Base-by-base conservation (phyloP, 306 rosid genomes). In the Pueraria montana region DNA sequence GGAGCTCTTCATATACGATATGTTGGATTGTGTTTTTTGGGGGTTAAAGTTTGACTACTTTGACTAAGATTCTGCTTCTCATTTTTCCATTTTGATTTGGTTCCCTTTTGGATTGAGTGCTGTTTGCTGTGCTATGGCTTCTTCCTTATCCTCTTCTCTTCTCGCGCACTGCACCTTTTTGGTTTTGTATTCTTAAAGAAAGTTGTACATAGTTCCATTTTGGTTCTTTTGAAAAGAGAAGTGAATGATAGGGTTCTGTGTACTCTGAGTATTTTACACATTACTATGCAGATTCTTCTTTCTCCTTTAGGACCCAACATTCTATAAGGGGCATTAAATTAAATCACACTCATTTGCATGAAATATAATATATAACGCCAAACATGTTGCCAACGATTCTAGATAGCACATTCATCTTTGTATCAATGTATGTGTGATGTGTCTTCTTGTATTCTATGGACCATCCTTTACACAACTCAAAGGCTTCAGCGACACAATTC, bases 41-140 rank as follows among this genome's bases (percentile, higher is more conserved):
- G 90, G 83, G 87, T 85, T 74, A 78, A 87, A 89, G 87, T 87
- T 85, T 80, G 90, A 91, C 89, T 82, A 85, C 85, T 90, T 93
- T 87, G 91, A 90, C 93, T 84, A 62, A 86, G 90, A 93, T 87
- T 87, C 90, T 87, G 70, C 84, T 87, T 88, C 91, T 85, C 97
- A 74, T 90, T 89, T 79, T 87, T 93, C 94, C 43, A 90, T 88
- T 81, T 90, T 91, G 97, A 93, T 93, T 88, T 90, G 79, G 86
- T 89, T 87, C 85, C 73, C 80, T 87, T 86, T 84, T 45, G 81
- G 81, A 85, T 82, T 78, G 79, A 74, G 84, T 85, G 68, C 81
- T 62, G 27, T 21, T 21, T 38, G 32, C 76, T 52, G 70, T 69
- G 21, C 23, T 52, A 8, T 78, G 84, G 80, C 58, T 86, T 58